Evolutionary conservation across 352 stramenopile genomes (phyloP).

Genomic region (Phytopythium boreale): DNA sequence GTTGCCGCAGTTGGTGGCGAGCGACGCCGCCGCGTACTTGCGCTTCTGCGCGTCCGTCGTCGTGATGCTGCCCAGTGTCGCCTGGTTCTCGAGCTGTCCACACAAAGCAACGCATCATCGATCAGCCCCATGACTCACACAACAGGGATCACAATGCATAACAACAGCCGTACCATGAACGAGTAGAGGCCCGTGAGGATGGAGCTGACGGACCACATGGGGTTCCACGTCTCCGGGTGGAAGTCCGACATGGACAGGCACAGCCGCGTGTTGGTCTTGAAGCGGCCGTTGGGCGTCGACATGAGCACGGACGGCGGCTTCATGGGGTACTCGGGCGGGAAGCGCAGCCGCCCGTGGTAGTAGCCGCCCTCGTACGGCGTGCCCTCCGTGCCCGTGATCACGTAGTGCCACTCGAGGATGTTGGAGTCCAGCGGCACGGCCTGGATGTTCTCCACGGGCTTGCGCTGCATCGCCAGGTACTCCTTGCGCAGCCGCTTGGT

Average conservation of each 20-base stretch:
- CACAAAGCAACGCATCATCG: neutral
- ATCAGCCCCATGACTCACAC: neutral
- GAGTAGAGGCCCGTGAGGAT: constrained; percentile 95
- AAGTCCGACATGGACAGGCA: constrained; percentile 96
- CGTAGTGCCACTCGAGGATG: constrained; percentile 96
- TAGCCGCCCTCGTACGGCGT: constrained; percentile 86
- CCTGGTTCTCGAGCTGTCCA: constrained; percentile 62
- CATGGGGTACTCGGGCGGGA: constrained; percentile 94
- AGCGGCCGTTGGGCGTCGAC: constrained; percentile 93
- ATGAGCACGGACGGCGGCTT: constrained; percentile 96
- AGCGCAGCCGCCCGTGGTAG: constrained; percentile 92
- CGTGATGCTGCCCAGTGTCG: constrained; percentile 88
- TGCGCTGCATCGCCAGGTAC: constrained; percentile 87
- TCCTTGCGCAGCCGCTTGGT: constrained; percentile 93
- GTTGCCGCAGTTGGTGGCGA: constrained; percentile 82
- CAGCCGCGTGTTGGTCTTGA: constrained; percentile 92
- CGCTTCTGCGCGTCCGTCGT: constrained; percentile 80
- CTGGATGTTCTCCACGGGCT: constrained; percentile 89
- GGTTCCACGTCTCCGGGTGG: constrained; percentile 95
- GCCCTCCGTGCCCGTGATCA: constrained; percentile 77
- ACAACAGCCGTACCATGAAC: constrained; percentile 88
- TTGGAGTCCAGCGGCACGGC: constrained; percentile 90
- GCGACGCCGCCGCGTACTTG: constrained; percentile 75
- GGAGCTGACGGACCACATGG: constrained; percentile 94
- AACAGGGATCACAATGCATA: neutral